Evolutionary conservation across 495 filamentous ascomycete species (phyloP), one percentile per base, ranked within the genome.

Genomic region (Trichoderma gamsii): DNA sequence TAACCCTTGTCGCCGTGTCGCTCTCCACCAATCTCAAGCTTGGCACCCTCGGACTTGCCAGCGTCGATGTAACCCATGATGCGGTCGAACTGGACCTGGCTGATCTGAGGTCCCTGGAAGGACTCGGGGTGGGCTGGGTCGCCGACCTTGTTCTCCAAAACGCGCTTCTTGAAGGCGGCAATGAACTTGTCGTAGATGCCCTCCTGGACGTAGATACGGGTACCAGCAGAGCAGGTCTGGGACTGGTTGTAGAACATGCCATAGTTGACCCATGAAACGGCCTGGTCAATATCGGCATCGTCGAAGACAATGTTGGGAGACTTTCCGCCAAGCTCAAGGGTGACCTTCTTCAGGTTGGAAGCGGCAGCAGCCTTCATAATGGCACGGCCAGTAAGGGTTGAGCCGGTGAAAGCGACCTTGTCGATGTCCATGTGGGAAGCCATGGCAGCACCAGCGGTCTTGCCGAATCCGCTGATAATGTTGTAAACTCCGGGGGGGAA

Each of bases 401-500:
- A 97, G 70, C 95, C 95, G 70, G 95, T 99, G 85, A 99, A 99
- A 75, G 95, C 95, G 71, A 99, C 82, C 88, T 99, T 99, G 86
- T 99, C 93, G 71, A 66, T 46, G 11, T 66, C 44, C 65, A 66
- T 66, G 65, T 66, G 65, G 11, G 41, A 9, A 18, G 65, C 16
- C 23, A 66, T 46, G 41, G 44, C 41, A 29, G 65, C 65, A 35
- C 65, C 65, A 18, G 56, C 56, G 7, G 43, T 51, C 41, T 46
- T 66, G 21, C 65, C 65, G 25, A 46, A 43, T 5, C 65, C 65
- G 12, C 41, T 25, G 82, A 99, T 86, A 79, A 96, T 83, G 85
- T 99, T 98, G 75, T 98, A 83, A 64, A 98, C 95, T 79, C 95
- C 95, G 68, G 93, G 86, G 43, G 95, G 95, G 89, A 98, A 97